Base-by-base conservation (phyloP, 2,329 filamentous ascomycete genomes). In the Arachnopeziza araneosa region DNA sequence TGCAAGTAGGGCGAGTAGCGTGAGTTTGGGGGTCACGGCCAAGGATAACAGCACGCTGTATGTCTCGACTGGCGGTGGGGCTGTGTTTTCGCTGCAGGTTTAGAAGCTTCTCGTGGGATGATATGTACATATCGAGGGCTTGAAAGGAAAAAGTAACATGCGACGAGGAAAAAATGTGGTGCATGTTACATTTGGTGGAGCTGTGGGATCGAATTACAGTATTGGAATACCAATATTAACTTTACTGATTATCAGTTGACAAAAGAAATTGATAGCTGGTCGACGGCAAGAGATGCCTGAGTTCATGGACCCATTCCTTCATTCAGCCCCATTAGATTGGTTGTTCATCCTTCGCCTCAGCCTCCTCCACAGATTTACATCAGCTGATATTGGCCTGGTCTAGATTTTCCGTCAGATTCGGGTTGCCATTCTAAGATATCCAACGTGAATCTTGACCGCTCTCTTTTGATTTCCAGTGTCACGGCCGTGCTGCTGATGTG, bases 21-120 rank as follows among this genome's bases (percentile, higher is more conserved):
- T 44, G 5, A 44, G 36, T 44, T 59, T 59, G 55, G 57, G 57
- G 23, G 50, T 44, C 22, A 24, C 23, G 14, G 53, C 19, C 3
- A 52, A 55, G 22, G 53, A 59, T 24, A 52, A 52, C 1, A 48
- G 14, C 24, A 59, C 52, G 14, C 24, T 59, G 9, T 59, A 56
- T 24, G 48, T 59, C 24, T 52, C 48, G 12, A 52, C 49, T 12
- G 50, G n/a, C n/a, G 26, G 26, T 48, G 53, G 49, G 12, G 53
- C 53, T 22, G 32, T 59, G 24, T 22, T 58, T 14, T 14, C 10
- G 17, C 6, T 19, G 36, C 36, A 44, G 36, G 36, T 44, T 30
- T 30, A 30, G 26, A 30, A 30, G 26, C 9, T 30, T 30, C 26
- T 30, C 5, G 9, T 5, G 26, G 26, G 26, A 5, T 30, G 5